Conservation (phyloP, 345 rosid species). For the Viola odorata region DNA sequence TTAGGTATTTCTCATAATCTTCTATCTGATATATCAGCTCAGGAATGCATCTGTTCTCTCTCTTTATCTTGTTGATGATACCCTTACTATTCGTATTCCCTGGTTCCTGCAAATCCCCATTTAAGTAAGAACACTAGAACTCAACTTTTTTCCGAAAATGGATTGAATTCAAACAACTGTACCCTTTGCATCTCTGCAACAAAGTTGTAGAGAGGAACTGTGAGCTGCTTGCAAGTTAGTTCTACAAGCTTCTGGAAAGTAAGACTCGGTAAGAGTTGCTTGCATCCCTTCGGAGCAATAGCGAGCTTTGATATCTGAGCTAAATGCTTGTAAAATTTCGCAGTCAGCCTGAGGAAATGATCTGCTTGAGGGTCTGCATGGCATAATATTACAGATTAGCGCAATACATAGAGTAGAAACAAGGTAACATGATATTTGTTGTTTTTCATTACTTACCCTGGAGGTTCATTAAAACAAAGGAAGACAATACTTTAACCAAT, state of each 20-base stretch:
- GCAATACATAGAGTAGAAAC: not conserved
- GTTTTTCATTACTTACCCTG: slow-evolving; percentile 41
- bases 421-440: too few relatives aligned
- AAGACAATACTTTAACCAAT: slow-evolving; percentile 50
- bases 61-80: slow-evolving; percentile 63
- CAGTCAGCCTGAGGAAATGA: slow-evolving; percentile 48
- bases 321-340: slow-evolving; percentile 66
- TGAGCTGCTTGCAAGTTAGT: slow-evolving; percentile 68
- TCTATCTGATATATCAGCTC: slow-evolving; percentile 80
- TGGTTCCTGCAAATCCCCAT: slow-evolving; percentile 42
- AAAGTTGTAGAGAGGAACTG: slow-evolving; percentile 63
- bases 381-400: slow-evolving; percentile 10
- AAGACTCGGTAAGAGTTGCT: slow-evolving; percentile 59
- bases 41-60: slow-evolving; percentile 86
- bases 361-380: slow-evolving; percentile 68
- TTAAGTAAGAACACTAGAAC: not conserved
- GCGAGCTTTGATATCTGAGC: slow-evolving; percentile 68
- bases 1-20: slow-evolving; percentile 70
- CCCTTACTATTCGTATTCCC: slow-evolving; percentile 48
- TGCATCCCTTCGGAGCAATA: slow-evolving; percentile 72
- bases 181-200: slow-evolving; percentile 68
- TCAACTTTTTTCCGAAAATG: not conserved
- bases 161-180: not conserved
- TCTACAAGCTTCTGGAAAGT: slow-evolving; percentile 73
- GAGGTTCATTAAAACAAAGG: slow-evolving; percentile 64